A percentile compares a stretch with the other conserved stretches of the same genome.
Evolutionary conservation across 768 basidiomycete genomes (phyloP).

Genomic region (Rhizopogon roseolus): DNA sequence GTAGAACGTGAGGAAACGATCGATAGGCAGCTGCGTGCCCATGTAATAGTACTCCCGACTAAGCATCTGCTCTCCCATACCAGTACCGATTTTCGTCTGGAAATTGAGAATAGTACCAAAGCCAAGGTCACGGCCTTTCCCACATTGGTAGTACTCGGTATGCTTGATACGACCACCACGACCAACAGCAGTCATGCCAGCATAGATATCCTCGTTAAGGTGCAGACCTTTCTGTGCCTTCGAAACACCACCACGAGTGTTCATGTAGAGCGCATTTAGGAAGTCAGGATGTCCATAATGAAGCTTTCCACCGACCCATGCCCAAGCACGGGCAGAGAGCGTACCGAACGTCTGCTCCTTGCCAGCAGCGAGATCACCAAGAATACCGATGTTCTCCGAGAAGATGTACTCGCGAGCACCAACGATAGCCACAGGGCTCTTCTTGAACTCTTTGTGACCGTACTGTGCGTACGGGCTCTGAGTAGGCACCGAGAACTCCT

Average conservation of each 20-base stretch:
- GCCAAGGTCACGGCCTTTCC: constrained; percentile 97
- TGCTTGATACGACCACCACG: constrained; percentile 98
- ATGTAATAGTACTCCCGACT: constrained; percentile 99
- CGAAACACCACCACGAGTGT: constrained; percentile 94
- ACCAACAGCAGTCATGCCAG: constrained; percentile 97
- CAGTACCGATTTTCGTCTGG: constrained; percentile 99
- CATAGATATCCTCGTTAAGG: constrained; percentile 99
- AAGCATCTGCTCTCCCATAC: constrained; percentile 99
- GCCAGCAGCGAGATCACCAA: constrained; percentile 96
- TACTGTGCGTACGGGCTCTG: constrained; percentile 92
- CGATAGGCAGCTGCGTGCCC: constrained; percentile 95
- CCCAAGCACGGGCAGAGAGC: constrained; percentile 89
- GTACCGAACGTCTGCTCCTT: constrained; percentile 99
- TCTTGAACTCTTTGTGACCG: constrained; percentile 84
- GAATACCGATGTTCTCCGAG: constrained; percentile 98
- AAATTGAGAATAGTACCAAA: constrained; percentile 99
- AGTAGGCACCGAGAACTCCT: constrained; percentile 80
- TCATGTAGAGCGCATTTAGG: constrained; percentile 97
- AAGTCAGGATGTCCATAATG: constrained; percentile 99
- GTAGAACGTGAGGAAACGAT: constrained; percentile 99
- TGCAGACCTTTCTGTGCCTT: constrained; percentile 99
- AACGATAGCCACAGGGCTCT: constrained; percentile 91
- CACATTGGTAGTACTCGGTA: constrained; percentile 98
- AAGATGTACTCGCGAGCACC: constrained; percentile 99
- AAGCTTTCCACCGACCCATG: constrained; percentile 97